phyloP scores from a whole-genome alignment of 441 rosid species.

The Adansonia rubrostipa region DNA sequence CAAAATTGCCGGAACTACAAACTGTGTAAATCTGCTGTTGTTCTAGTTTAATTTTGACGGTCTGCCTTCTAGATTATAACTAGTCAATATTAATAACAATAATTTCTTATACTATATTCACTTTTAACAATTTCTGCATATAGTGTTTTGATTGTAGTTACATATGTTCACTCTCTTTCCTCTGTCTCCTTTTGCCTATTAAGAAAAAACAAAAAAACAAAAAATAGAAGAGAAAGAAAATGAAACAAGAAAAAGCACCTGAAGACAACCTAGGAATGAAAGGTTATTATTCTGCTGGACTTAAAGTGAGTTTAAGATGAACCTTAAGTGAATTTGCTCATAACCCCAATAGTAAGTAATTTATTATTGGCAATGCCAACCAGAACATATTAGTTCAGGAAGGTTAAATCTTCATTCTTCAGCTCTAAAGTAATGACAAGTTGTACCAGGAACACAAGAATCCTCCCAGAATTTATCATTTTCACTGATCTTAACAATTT shows the following conservation, averaged over 20 bases:
- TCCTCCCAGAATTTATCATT: neutral
- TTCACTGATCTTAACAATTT: neutral
- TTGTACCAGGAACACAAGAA: neutral
- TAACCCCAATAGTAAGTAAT: neutral
- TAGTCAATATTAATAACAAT: neutral
- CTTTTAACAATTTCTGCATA: neutral
- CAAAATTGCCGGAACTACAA: slow-evolving; percentile 25
- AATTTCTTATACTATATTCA: neutral
- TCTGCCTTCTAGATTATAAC: neutral
- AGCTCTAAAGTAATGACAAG: neutral
- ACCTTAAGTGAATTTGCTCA: neutral
- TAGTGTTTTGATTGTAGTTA: neutral
- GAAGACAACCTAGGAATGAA: neutral
- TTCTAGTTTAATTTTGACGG: neutral
- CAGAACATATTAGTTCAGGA: neutral
- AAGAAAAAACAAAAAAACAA: neutral
- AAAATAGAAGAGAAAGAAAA: neutral
- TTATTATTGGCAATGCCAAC: neutral
- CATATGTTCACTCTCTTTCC: neutral
- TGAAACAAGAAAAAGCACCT: neutral
- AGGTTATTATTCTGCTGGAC: neutral
- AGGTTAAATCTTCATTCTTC: neutral
- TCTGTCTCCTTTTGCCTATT: neutral
- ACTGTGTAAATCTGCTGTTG: slow-evolving; percentile 27
- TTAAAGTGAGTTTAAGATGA: slow-evolving; percentile 4